phyloP scores from a whole-genome alignment of 495 filamentous ascomycete genomes.

The Penicillium nucicola region DNA sequence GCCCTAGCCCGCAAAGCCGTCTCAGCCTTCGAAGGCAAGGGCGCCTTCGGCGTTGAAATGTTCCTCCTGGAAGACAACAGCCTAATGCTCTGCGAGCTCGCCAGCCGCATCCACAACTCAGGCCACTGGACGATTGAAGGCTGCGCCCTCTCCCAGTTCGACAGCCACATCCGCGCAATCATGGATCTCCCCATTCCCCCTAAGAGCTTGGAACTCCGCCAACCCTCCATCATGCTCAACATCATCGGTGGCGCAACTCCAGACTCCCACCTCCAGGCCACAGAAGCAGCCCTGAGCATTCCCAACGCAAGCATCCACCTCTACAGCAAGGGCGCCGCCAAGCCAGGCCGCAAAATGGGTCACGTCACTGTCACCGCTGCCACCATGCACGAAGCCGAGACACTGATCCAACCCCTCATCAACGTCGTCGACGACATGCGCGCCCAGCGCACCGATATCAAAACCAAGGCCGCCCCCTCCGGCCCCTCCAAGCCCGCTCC shows the following conservation, averaged over 20 bases:
- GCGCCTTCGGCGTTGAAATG: conserved; percentile 96
- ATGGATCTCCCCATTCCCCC: conserved; percentile 70
- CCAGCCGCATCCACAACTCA: conserved; percentile 93
- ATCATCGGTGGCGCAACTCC: conserved; percentile 76
- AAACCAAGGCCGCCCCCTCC: conserved; percentile 34
- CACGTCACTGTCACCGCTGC: conserved; percentile 77
- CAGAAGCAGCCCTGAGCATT: conserved; percentile 58
- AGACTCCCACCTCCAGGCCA: conserved; percentile 67
- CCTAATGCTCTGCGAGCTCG: conserved; percentile 87
- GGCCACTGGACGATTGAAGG: conserved; percentile 98
- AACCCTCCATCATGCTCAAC: conserved; percentile 90
- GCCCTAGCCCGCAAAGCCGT: conserved; percentile 77
- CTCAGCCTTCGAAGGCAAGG: conserved; percentile 76
- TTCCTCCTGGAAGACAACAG: conserved; percentile 77
- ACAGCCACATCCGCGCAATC: conserved; percentile 84
- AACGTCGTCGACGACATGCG: conserved; percentile 62
- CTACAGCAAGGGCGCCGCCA: conserved; percentile 84
- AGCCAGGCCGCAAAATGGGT: conserved; percentile 90
- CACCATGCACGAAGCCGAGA: conserved; percentile 69
- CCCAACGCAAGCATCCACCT: conserved; percentile 71
- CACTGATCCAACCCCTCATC: conserved; percentile 64
- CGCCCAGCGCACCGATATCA: conserved; percentile 50
- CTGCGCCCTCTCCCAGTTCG: conserved; percentile 84
- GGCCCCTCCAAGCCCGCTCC: conserved; percentile 44
- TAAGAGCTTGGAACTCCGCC: conserved; percentile 56